A percentile compares a stretch with the other conserved stretches of the same genome.
Evolutionary conservation across 1,139 yeast species (phyloP).

Genomic region (Casaregolazyma suthepensis): DNA sequence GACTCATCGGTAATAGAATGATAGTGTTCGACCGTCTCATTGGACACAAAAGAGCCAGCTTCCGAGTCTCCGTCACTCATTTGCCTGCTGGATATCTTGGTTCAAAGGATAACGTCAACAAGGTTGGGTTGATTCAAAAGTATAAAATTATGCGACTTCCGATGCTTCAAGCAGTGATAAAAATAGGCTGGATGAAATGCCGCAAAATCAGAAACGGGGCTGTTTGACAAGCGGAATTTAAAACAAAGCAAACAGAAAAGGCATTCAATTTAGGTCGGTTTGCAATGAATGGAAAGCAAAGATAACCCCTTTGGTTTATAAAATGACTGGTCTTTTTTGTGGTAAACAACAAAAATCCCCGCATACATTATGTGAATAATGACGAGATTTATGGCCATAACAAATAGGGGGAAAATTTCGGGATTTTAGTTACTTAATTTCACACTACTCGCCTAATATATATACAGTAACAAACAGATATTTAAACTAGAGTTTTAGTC

Average conservation of each 20-base stretch:
- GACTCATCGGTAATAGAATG: neutral
- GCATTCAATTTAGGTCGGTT: too few species aligned
- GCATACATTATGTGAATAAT: neutral
- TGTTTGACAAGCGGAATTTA: neutral
- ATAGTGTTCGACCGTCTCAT: slow-evolving; percentile 10
- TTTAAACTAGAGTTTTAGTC: neutral
- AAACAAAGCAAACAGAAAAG: too few species aligned
- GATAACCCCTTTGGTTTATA: neutral
- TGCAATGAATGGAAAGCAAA: too few species aligned
- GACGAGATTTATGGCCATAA: neutral
- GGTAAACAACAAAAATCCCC: neutral
- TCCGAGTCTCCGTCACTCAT: slow-evolving; percentile 6
- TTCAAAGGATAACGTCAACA: neutral
- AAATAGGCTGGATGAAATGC: neutral
- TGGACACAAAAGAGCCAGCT: slow-evolving; percentile 3
- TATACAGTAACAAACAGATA: neutral
- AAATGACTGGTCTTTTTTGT: neutral
- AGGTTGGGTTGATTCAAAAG: neutral
- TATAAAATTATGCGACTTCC: neutral
- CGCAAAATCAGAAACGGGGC: neutral
- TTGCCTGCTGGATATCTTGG: neutral
- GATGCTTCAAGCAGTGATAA: neutral
- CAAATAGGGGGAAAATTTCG: neutral
- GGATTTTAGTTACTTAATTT: neutral
- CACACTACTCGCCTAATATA: too few species aligned